Evolutionary conservation across 2,329 filamentous ascomycete genomes (phyloP), one percentile per base, ranked within the genome.

Genomic region (Alternaria incomplexa): DNA sequence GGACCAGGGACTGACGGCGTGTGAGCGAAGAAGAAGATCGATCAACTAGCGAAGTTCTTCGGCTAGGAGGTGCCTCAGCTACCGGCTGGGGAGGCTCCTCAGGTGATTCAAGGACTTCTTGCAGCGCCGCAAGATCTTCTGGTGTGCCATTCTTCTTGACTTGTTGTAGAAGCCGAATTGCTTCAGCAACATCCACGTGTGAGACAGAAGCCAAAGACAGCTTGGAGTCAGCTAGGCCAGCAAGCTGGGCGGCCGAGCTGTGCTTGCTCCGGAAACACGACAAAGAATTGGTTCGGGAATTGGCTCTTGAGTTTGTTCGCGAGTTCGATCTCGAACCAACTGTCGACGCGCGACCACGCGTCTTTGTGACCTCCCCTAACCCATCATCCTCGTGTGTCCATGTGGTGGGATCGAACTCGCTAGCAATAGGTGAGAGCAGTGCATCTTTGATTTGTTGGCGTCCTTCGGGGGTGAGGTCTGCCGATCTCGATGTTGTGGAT

Each of bases 141-240:
- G 83, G 83, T 6, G 82, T 80, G 1, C 82, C 83, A 46, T 76
- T 83, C 71, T 82, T 84, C 71, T 81, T 83, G 61, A 85, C 75
- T 68, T 85, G 80, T 59, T 84, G 80, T 62, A 85, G 65, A 36
- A 85, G 73, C 26, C 74, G 74, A 43, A 85, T 81, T 6, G 83
- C 83, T 11, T 81, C 77, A 43, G 81, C 80, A 36, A 85, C 63
- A 62, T 85, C 83, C 43, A 83, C 76, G 17, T 76, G 70, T 44
- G 74, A 71, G 25, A 71, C 74, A 5, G 76, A 74, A 17, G 65
- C 68, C 25, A 78, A 64, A 5, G 80, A 80, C 23, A 74, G 47
- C 52, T 74, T 73, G 25, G 76, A 76, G 44, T 73, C 67, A 25
- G 69, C 50, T 23, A 73, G 55, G 50, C 70, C 71, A 30, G 59